Base-by-base conservation (phyloP, 176 grass and related monocot genomes). In the barley (Hordeum vulgare) region DNA sequence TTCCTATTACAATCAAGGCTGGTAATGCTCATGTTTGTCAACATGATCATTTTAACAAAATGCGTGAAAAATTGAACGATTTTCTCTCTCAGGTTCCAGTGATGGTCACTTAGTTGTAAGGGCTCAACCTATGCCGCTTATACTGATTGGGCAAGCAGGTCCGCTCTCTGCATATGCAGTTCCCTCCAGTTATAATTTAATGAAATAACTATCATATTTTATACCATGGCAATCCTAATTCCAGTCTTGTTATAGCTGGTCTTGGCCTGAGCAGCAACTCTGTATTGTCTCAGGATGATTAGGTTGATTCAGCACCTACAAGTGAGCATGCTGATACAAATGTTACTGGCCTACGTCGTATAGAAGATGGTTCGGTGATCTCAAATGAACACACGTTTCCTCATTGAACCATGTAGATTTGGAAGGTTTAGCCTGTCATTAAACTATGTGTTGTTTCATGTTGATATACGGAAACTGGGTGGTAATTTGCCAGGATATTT, bases 331-430 rank as follows among this genome's bases (percentile, higher is more conserved):
- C 37, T 61, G 81, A 91, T 21, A 76, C 10, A 84, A 76, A 74
- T 78, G 44, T 65, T 68, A 58, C 83, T 44, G 77, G 66, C 75
- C 83, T 98, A 73, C 81, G 63, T 26, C 70, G 62, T 72, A 81
- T 95, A 36, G 96, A 95, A 88, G 90, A 98, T 91, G 90, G 93
- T 41, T 91, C 93, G 59, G 82, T 98, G 44, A 53, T 98, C 54
- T 98, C 93, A 74, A 95, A 98, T 45, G 89, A 85, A 54, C 96
- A 98, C 79, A 95, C 93, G 7, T 71, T 76, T 77, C 8, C 74
- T 11, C 71, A 37, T 59, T 35, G 15, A 36, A 56, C 29, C 31
- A 39, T 77, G 29, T 57, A 29, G 29, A 76, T 57, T 40, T 45
- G 23, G 39, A 45, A 42, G 33, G 7, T 72, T 72, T 72, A 44